Base-by-base conservation (phyloP, 2,329 filamentous ascomycete species). In the Elsinoe ampelina region DNA sequence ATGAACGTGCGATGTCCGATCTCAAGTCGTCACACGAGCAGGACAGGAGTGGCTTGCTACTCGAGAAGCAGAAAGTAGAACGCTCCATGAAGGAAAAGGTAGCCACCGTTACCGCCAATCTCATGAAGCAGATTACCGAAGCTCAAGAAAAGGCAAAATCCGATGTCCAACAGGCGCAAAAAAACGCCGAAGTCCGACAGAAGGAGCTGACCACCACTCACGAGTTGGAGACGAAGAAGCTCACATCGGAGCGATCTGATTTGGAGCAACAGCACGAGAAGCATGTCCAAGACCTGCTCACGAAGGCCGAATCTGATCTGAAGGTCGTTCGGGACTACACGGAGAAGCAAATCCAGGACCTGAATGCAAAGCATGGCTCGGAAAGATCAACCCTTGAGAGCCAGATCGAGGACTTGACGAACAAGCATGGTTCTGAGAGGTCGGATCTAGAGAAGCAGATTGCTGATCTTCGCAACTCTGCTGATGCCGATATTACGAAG, bases 381-480 rank as follows among this genome's bases (percentile, higher is more conserved):
- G 52, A 59, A 8, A 30, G 26, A 30, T 30, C 7, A 30, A 8
- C 4, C 26, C 20, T 42, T 19, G 54, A 59, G 19, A 56, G 47
- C 39, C 58, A 61, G 36, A 34, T 60, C 4, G 43, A 61, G 39
- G 45, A 59, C 22, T 42, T 56, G n/a, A 54, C 41, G 20, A 32
- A 38, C 4, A 42, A 57, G 30, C 60, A 60, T 38, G 54, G 52
- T 12, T 30, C 26, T 13, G 55, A 57, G 20, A 17, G 34, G n/a
- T 11, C 32, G 26, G 19, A 15, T 35, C 48, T 52, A 7, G 48
- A 52, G 34, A 52, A 35, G 17, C 32, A 52, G 12, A 39, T 52
- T 26, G n/a, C 32, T 19, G 32, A 22, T 52, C 34, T 52, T n/a
- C 48, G 48, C 13, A 52, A 22, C 32, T 32, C 48, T 11, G 48